These are phyloP conservation scores for Solanum ossicruentum DNA, from an alignment of 257 asterid species.

Conservation along the genomic window DNA sequence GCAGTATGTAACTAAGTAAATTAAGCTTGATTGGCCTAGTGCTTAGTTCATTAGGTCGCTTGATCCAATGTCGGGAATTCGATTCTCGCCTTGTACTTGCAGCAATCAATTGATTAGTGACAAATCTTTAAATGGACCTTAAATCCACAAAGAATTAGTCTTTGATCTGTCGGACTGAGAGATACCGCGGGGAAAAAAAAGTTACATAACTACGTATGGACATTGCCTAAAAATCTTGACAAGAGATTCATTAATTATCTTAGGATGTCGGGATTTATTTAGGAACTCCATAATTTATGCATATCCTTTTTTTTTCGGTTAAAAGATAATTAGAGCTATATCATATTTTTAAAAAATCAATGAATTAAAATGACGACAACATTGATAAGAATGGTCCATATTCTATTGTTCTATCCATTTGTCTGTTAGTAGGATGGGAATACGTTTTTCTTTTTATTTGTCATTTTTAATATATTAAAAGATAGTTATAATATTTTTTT, in stretches of 20 bases:
- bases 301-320: background rate
- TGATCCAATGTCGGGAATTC: fast-evolving
- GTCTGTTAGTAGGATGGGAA: too few relatives aligned
- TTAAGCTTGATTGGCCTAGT: too few relatives aligned
- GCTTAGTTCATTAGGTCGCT: too few relatives aligned
- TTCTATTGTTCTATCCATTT: too few relatives aligned
- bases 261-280: background rate
- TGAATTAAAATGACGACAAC: background rate
- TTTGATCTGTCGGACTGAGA: fast-evolving
- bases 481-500: too few relatives aligned
- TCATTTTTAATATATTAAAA: too few relatives aligned
- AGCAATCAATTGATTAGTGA: too few relatives aligned
- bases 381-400: background rate
- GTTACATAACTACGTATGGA: background rate
- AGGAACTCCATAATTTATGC: background rate
- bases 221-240: background rate
- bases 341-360: background rate
- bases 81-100: too few relatives aligned
- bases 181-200: too few relatives aligned
- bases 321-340: background rate
- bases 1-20: too few relatives aligned
- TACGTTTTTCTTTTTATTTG: too few relatives aligned
- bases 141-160: fast-evolving
- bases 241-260: background rate
- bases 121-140: too few relatives aligned